phyloP scores from a whole-genome alignment of 2,329 filamentous ascomycete genomes.

The Stachybotrys echinatus region DNA sequence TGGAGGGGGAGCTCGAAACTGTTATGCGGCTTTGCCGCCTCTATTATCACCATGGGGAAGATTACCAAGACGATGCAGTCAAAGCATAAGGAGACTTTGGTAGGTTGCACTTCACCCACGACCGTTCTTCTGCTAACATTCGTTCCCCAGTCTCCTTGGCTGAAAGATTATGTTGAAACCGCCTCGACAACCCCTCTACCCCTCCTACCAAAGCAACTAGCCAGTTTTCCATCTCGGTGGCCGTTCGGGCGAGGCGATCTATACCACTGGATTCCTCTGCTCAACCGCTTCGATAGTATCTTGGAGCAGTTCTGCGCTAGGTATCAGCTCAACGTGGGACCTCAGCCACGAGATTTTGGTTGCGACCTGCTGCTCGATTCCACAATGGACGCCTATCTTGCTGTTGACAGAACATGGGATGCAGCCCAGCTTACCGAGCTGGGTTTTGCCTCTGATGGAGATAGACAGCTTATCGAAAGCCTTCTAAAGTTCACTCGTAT shows the following conservation, averaged over 20 bases:
- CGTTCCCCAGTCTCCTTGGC: conserved; percentile 71
- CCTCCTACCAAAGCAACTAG: conserved; percentile 71
- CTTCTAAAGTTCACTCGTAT: conserved; percentile 82
- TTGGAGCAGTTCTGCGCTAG: conserved; percentile 74
- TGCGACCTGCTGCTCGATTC: conserved; percentile 59
- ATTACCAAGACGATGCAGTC: conserved; percentile 62
- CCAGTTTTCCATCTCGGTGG: conserved; percentile 82
- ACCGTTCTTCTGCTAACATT: conserved; percentile 14
- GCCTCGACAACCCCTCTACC: conserved; percentile 66
- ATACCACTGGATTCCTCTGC: conserved; percentile 94
- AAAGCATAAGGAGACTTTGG: conserved; percentile 63
- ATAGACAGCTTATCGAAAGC: conserved; percentile 71
- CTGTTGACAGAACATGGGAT: conserved; percentile 40
- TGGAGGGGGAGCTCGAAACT: conserved; percentile 51
- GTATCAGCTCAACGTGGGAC: conserved; percentile 75
- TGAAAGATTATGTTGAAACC: conserved; percentile 72
- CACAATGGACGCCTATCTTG: conserved; percentile 44
- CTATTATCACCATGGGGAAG: conserved; percentile 58
- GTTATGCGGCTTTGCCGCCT: conserved; percentile 54
- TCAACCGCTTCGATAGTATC: conserved; percentile 90
- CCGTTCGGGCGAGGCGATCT: conserved; percentile 92
- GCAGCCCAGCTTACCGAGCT: conserved; percentile 45
- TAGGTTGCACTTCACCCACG: conserved; percentile 28
- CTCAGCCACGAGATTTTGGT: conserved; percentile 73
- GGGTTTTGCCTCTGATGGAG: conserved; percentile 69